Evolutionary conservation across 768 basidiomycete species (phyloP).

Genomic region (Kwoniella pini): DNA sequence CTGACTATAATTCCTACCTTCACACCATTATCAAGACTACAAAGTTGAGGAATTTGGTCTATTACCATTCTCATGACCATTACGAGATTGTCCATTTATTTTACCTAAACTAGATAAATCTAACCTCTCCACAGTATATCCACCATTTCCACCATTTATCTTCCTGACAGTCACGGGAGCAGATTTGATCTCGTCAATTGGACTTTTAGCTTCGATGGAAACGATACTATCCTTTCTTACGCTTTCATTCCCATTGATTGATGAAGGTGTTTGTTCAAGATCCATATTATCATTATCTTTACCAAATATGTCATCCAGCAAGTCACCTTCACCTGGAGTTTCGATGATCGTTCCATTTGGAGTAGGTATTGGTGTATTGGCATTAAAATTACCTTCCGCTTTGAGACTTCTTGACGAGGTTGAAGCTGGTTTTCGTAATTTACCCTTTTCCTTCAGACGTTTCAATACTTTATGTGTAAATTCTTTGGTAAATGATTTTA

Average conservation of each 20-base stretch:
- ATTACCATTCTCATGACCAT: too few species aligned
- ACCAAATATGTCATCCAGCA: slow-evolving; percentile 31
- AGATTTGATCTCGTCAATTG: slow-evolving; percentile 2
- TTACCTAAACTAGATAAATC: slow-evolving; percentile 14
- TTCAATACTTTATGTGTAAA: slow-evolving; percentile 73
- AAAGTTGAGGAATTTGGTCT: too few species aligned
- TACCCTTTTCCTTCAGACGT: slow-evolving; percentile 48
- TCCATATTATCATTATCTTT: slow-evolving; percentile 23
- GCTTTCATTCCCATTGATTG: not conserved
- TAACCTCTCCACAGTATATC: slow-evolving; percentile 18
- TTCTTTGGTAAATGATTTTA: slow-evolving; percentile 90
- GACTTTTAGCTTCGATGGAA: not conserved
- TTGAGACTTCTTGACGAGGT: not conserved
- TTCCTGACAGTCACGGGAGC: slow-evolving; percentile 8
- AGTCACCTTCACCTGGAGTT: not conserved
- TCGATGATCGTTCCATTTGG: slow-evolving; percentile 8
- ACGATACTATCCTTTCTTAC: not conserved
- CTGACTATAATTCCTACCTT: too few species aligned
- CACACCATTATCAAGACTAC: too few species aligned
- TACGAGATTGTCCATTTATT: slow-evolving; percentile 9
- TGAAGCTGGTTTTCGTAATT: slow-evolving; percentile 23
- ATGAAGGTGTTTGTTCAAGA: not conserved
- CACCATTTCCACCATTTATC: slow-evolving; percentile 8
- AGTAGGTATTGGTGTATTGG: not conserved
- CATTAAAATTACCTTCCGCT: not conserved